These are phyloP conservation scores for Pseudocercospora ulei DNA, from an alignment of 2,329 filamentous ascomycete species.

Conservation along the genomic window DNA sequence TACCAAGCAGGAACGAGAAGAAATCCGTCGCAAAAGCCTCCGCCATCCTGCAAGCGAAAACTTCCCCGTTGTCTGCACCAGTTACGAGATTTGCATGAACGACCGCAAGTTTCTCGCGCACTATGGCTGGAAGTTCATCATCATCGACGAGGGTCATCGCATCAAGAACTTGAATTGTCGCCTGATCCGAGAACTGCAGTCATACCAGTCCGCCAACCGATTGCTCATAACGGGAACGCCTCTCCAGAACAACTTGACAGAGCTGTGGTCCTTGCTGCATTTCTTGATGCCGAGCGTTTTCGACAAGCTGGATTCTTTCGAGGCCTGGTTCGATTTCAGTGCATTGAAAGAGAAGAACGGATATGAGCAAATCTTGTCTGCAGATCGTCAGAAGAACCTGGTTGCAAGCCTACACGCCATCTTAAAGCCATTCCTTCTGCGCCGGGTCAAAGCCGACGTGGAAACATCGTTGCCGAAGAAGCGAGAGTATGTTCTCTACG, in stretches of 20 bases:
- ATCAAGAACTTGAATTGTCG: slow-evolving; percentile 96
- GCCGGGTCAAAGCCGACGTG: slow-evolving; percentile 86
- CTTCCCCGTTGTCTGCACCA: slow-evolving; percentile 89
- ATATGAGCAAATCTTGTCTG: slow-evolving; percentile 67
- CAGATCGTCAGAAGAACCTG: slow-evolving; percentile 65
- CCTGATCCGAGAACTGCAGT: slow-evolving; percentile 76
- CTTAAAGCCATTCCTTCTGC: slow-evolving; percentile 77
- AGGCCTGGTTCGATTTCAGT: slow-evolving; percentile 95
- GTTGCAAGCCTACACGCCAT: slow-evolving; percentile 87
- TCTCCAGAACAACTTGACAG: slow-evolving; percentile 87
- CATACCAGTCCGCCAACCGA: slow-evolving; percentile 81
- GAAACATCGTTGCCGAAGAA: slow-evolving; percentile 89
- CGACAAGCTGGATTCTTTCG: slow-evolving; percentile 83
- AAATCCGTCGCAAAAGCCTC: slow-evolving; percentile 63
- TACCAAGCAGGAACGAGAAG: slow-evolving; percentile 62
- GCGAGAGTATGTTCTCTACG: slow-evolving; percentile 89
- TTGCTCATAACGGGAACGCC: slow-evolving; percentile 91
- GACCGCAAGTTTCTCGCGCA: slow-evolving; percentile 71
- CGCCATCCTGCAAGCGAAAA: slow-evolving; percentile 57
- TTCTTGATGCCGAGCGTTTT: slow-evolving; percentile 91
- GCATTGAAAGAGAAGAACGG: slow-evolving; percentile 75
- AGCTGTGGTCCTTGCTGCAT: slow-evolving; percentile 89
- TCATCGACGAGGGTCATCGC: slow-evolving; percentile 93
- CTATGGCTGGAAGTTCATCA: slow-evolving; percentile 94
- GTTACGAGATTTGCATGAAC: slow-evolving; percentile 90